Evolutionary conservation across 1,284 basidiomycete genomes (phyloP).

Genomic region (Jaminaea rosea): DNA sequence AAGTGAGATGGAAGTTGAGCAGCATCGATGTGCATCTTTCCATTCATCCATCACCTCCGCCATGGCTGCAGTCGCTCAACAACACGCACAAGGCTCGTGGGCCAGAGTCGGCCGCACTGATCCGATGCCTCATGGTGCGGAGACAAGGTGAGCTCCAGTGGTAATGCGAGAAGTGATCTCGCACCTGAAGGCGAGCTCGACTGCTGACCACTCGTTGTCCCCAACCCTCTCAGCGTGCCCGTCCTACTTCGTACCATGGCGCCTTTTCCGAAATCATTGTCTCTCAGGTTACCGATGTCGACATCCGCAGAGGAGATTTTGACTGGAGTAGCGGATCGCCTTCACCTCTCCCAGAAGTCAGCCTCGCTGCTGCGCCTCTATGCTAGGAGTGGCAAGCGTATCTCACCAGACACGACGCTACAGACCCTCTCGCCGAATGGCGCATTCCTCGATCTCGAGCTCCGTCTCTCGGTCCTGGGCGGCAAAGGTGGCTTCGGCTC

Average conservation of each 20-base stretch:
- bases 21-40: too few species aligned
- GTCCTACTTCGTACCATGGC: conserved; percentile 4
- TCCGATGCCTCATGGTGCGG: neutral
- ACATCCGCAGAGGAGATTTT: neutral
- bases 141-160: neutral
- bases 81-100: too few species aligned
- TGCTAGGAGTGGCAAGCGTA: neutral
- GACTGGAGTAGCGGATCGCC: neutral
- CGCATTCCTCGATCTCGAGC: conserved; percentile 14
- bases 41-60: too few species aligned
- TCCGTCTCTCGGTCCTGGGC: conserved; percentile 53
- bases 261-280: conserved; percentile 4
- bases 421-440: neutral
- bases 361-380: neutral
- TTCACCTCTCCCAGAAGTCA: neutral
- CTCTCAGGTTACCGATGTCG: conserved; percentile 1
- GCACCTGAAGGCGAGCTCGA: neutral
- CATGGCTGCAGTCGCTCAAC: neutral
- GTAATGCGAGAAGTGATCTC: neutral
- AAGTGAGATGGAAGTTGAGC: too few species aligned
- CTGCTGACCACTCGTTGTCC: neutral
- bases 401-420: neutral
- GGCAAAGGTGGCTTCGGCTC: conserved; percentile 97
- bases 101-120: neutral
- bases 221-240: neutral